A percentile compares a stretch with the other conserved stretches of the same genome.
Evolutionary conservation across 177 flowering plant genomes (phyloP).

Genomic region (Vitis hybrid): DNA sequence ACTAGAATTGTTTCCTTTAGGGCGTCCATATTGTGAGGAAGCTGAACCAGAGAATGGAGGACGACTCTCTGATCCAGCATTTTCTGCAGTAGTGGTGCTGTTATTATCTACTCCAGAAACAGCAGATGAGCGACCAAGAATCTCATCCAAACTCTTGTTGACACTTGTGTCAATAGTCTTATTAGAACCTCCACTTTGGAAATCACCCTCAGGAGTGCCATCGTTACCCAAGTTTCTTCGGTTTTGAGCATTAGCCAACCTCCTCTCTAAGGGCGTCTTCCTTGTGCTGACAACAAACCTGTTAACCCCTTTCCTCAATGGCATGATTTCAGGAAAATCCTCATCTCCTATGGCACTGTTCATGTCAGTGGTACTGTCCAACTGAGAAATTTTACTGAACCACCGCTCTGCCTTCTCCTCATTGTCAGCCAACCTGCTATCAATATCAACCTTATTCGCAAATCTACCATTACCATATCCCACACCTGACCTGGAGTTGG

Average conservation of each 20-base stretch:
- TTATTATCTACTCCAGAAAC: slow-evolving; percentile 17
- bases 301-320: slow-evolving; percentile 65
- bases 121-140: slow-evolving; percentile 35
- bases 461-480: slow-evolving; percentile 23
- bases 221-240: slow-evolving; percentile 35
- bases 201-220: slow-evolving; percentile 25
- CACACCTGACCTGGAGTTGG: slow-evolving; percentile 16
- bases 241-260: slow-evolving; percentile 49
- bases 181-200: slow-evolving; percentile 15
- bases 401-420: slow-evolving; percentile 66
- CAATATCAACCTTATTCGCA: slow-evolving; percentile 32
- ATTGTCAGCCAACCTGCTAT: slow-evolving; percentile 45
- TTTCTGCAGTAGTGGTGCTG: slow-evolving; percentile 8
- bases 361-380: slow-evolving; percentile 44
- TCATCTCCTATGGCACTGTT: slow-evolving; percentile 48
- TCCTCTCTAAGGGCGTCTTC: slow-evolving; percentile 69
- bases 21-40: slow-evolving; percentile 17
- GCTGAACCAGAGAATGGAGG: slow-evolving; percentile 4
- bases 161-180: slow-evolving; percentile 21
- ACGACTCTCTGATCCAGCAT: slow-evolving; percentile 10
- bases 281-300: slow-evolving; percentile 72
- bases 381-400: slow-evolving; percentile 69
- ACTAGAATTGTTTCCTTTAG: slow-evolving; percentile 32
- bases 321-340: slow-evolving; percentile 76
- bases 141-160: slow-evolving; percentile 38